Evolutionary conservation across 495 filamentous ascomycete species (phyloP).

Genomic region (Hypoxylon cercidicola): DNA sequence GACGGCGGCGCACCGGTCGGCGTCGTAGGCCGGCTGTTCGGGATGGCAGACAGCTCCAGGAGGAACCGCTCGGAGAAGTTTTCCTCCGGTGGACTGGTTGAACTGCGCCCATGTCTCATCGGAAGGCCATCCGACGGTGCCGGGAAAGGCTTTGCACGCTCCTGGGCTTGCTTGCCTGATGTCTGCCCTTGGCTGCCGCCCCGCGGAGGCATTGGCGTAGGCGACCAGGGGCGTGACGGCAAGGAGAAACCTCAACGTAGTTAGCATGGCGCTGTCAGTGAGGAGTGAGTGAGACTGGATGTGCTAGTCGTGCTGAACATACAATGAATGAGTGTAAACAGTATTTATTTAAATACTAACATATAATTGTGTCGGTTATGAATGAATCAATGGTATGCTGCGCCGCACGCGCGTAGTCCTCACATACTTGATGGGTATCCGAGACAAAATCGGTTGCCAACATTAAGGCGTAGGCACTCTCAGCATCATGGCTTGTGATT

Average conservation of each 20-base stretch:
- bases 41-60: slow-evolving; percentile 67
- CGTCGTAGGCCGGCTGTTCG: slow-evolving; percentile 47
- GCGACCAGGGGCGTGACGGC: slow-evolving; percentile 11
- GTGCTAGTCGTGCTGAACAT: slow-evolving; percentile 1
- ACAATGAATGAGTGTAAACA: neutral
- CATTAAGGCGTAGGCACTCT: no score
- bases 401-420: no score
- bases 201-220: slow-evolving; percentile 25
- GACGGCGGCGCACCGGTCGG: slow-evolving; percentile 48
- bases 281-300: neutral
- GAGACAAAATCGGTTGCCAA: no score
- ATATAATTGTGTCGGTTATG: neutral
- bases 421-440: no score
- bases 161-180: neutral
- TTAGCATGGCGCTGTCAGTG: slow-evolving; percentile 21
- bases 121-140: slow-evolving; percentile 49
- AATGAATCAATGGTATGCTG: neutral
- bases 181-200: slow-evolving; percentile 3
- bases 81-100: slow-evolving; percentile 56
- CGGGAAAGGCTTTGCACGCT: slow-evolving; percentile 49
- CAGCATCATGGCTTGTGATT: no score
- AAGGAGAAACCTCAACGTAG: slow-evolving; percentile 7
- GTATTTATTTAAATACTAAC: slow-evolving; percentile 12
- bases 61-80: slow-evolving; percentile 62
- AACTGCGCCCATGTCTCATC: slow-evolving; percentile 42